Conservation (phyloP, 2,329 filamentous ascomycete species). For the Lasiodiplodia gonubiensis region DNA sequence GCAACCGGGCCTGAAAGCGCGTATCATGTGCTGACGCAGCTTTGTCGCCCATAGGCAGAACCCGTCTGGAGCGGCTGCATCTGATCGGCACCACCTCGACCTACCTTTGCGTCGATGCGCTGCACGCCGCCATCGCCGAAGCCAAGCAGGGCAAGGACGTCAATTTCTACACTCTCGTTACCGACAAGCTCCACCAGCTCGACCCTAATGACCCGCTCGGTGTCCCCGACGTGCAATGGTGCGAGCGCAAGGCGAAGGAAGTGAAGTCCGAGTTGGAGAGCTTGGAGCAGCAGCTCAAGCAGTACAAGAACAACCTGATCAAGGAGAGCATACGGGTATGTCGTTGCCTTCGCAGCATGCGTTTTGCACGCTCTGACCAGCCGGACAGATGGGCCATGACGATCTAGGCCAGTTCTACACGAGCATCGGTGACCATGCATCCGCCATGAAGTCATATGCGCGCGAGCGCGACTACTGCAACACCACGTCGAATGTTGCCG, state of each 20-base stretch:
- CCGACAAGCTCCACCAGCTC: slow-evolving; percentile 67
- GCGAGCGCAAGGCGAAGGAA: slow-evolving; percentile 67
- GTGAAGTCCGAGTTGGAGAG: slow-evolving; percentile 74
- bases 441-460: slow-evolving; percentile 77
- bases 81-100: slow-evolving; percentile 81
- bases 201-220: slow-evolving; percentile 73
- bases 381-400: slow-evolving; percentile 83
- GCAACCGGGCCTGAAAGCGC: not conserved
- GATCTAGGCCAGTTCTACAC: slow-evolving; percentile 87
- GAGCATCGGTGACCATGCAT: slow-evolving; percentile 72
- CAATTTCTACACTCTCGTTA: slow-evolving; percentile 70
- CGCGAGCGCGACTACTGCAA: slow-evolving; percentile 92
- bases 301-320: slow-evolving; percentile 95
- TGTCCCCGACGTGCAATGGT: slow-evolving; percentile 73
- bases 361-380: not conserved
- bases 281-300: slow-evolving; percentile 84
- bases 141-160: slow-evolving; percentile 79
- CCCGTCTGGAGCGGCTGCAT: slow-evolving; percentile 78
- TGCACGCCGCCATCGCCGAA: slow-evolving; percentile 76
- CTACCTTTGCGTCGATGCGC: slow-evolving; percentile 76
- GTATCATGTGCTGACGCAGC: not conserved
- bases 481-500: slow-evolving; percentile 79
- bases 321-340: slow-evolving; percentile 91
- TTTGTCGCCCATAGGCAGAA: slow-evolving; percentile 65
- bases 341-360: not conserved